Evolutionary conservation across 202 grass and related monocot species (phyloP), one percentile per base, ranked within the genome.

Genomic region (Setaria viridis): DNA sequence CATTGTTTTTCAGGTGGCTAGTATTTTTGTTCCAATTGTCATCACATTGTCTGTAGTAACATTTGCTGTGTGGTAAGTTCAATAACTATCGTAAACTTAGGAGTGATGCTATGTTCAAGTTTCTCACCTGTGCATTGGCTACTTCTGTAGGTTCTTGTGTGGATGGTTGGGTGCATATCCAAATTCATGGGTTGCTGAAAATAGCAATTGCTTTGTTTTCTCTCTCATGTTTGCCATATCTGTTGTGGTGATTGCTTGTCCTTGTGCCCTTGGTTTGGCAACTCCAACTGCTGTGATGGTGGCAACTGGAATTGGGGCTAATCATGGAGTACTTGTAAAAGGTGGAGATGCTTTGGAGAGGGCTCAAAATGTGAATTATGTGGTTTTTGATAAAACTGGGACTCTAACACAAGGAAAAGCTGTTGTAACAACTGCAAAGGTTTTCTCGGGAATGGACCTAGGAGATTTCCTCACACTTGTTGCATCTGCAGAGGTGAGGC

Each of bases 171-270:
- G 93, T 68, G 89, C 95, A 60, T 98, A 98, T 85, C 93, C 93
- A 78, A 34, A 90, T 84, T 93, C 95, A 62, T 98, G 95, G 95
- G 56, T 91, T 72, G 76, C 90, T 35, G 89, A 88, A 78, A 95
- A 45, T 86, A 89, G 90, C 80, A 98, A 98, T 19, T 95, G 91
- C 84, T 98, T 98, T 78, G 91, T 98, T 20, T 95, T 98, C 89
- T 98, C 95, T 68, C 95, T 98, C 72, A 98, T 98, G 95, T 98
- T 98, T 74, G 91, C 95, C 12, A 98, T 98, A 89, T 88, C 95
- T 77, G 95, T 98, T 11, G 95, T 98, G 72, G 93, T 98, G 47
- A 98, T 98, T 90, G 95, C 95, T 75, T 98, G 95, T 42, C 95
- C 93, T 57, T 98, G 95, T 58, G 95, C 95, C 14, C 93, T 98